These are phyloP conservation scores for Diutina pseudorugosa DNA, from an alignment of 1,139 yeast genomes.

Conservation along the genomic window DNA sequence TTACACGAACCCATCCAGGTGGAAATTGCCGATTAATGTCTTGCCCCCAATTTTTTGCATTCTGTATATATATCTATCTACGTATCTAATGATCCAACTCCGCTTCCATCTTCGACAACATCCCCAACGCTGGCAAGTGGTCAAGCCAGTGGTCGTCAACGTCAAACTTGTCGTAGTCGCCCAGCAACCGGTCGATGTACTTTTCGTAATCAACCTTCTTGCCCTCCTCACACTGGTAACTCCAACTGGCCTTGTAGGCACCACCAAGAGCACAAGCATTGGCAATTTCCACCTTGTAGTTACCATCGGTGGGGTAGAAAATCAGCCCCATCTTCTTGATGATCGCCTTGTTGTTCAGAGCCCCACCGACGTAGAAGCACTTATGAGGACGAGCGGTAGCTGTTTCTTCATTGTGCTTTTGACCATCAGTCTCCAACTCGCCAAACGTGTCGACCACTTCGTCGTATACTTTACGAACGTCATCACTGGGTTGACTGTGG, in stretches of 20 bases:
- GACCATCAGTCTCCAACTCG: conserved; percentile 37
- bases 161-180: conserved; percentile 17
- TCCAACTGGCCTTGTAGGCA: conserved; percentile 78
- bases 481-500: conserved; percentile 5
- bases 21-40: neutral
- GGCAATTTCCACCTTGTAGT: conserved; percentile 62
- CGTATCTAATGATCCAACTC: conserved; percentile 11
- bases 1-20: conserved; percentile 14
- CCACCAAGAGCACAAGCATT: conserved; percentile 97
- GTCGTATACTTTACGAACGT: conserved; percentile 12
- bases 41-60: neutral
- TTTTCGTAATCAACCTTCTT: conserved; percentile 29
- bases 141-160: conserved; percentile 33
- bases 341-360: conserved; percentile 59
- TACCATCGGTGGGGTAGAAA: conserved; percentile 51
- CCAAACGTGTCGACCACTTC: conserved; percentile 24
- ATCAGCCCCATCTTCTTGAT: conserved; percentile 60
- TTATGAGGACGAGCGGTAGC: conserved; percentile 50
- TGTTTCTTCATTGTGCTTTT: conserved; percentile 27
- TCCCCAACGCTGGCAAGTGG: conserved; percentile 38
- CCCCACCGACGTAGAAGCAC: conserved; percentile 82
- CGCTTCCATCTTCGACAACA: conserved; percentile 37
- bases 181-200: conserved; percentile 18
- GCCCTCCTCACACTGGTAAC: conserved; percentile 27
- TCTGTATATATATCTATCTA: conserved; percentile 3